These are phyloP conservation scores for Phoma sp. DNA, from an alignment of 2,329 filamentous ascomycete genomes.

Conservation along the genomic window DNA sequence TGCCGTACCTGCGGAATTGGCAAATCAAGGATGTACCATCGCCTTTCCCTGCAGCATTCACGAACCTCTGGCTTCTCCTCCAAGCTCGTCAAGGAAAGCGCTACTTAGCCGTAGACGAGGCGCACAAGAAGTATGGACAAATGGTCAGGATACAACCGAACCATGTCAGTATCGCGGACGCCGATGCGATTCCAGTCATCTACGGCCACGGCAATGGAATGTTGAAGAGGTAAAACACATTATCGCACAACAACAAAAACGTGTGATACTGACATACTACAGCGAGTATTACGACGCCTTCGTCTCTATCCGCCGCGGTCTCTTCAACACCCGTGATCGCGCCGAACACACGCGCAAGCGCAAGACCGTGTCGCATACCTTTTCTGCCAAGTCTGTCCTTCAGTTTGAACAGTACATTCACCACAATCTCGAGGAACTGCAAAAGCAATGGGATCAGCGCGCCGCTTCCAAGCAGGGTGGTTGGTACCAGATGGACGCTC, in stretches of 20 bases:
- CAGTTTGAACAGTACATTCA: slow-evolving; percentile 93
- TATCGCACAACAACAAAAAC: too few relatives aligned
- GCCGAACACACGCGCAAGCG: slow-evolving; percentile 86
- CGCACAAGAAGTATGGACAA: slow-evolving; percentile 79
- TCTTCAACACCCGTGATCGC: slow-evolving; percentile 89
- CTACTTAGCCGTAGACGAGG: slow-evolving; percentile 68
- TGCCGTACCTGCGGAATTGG: slow-evolving; percentile 67
- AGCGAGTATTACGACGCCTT: slow-evolving; percentile 92
- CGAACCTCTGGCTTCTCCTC: slow-evolving; percentile 80
- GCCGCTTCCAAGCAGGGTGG: slow-evolving; percentile 60
- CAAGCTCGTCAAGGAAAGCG: slow-evolving; percentile 67
- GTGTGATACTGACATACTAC: neutral
- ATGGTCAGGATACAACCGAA: slow-evolving; percentile 84
- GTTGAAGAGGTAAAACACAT: slow-evolving; percentile 57
- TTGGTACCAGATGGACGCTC: slow-evolving; percentile 72
- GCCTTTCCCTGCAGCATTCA: slow-evolving; percentile 71
- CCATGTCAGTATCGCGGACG: slow-evolving; percentile 83
- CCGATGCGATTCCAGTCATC: slow-evolving; percentile 75
- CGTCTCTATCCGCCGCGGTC: slow-evolving; percentile 81
- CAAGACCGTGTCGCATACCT: slow-evolving; percentile 87
- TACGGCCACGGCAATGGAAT: slow-evolving; percentile 71
- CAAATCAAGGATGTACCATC: slow-evolving; percentile 64
- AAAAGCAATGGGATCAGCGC: slow-evolving; percentile 74
- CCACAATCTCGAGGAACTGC: slow-evolving; percentile 76
- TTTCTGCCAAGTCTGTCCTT: slow-evolving; percentile 79